Conservation (phyloP, 2,329 filamentous ascomycete species). For the Furcasterigmium furcatum region DNA sequence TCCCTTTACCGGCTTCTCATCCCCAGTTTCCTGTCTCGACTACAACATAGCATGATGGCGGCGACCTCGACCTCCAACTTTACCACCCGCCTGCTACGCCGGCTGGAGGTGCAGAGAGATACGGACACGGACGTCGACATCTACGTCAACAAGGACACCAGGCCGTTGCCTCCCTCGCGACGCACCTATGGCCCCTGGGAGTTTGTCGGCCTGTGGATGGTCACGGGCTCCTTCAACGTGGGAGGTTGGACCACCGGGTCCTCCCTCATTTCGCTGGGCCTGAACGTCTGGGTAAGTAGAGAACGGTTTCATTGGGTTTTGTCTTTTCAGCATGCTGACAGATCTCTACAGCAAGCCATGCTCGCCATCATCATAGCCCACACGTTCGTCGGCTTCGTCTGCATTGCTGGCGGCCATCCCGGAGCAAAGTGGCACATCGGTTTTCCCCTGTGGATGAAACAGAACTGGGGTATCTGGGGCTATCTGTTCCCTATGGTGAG, state of each 20-base stretch:
- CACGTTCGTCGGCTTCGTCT: constrained; percentile 12
- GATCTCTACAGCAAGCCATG: no score
- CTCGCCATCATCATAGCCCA: constrained; percentile 13
- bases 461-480: constrained; percentile 17
- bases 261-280: constrained; percentile 13
- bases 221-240: constrained; percentile 24
- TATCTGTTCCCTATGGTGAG: constrained; percentile 16
- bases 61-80: no score
- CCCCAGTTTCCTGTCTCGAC: no score
- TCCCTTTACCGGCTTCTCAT: no score
- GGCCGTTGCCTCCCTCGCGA: constrained; percentile 19
- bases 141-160: constrained; percentile 20
- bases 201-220: constrained; percentile 23
- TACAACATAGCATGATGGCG: no score
- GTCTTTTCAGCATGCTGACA: no score
- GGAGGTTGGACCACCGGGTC: constrained; percentile 22
- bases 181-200: constrained; percentile 22
- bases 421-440: constrained; percentile 19
- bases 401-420: constrained; percentile 15
- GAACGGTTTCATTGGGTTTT: no score
- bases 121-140: constrained; percentile 14
- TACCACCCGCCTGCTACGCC: no score
- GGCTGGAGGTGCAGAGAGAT: constrained; percentile 15
- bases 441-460: constrained; percentile 17
- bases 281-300: no score